Base-by-base conservation (phyloP, 768 basidiomycete species). In the Hortiboletus flavorubellus region DNA sequence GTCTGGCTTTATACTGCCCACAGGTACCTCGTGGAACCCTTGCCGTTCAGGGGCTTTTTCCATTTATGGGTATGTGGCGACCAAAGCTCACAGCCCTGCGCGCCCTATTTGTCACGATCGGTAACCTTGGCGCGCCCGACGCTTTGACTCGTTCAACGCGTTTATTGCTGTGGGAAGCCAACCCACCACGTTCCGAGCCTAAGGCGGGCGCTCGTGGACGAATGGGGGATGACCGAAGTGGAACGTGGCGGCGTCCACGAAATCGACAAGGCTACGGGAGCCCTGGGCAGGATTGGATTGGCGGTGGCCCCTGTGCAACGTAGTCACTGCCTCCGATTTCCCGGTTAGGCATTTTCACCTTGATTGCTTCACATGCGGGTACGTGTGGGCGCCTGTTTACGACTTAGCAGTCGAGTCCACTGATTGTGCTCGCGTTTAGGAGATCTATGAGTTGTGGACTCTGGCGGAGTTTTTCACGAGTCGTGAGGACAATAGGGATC, bases 41-140 rank as follows among this genome's bases (percentile, higher is more conserved):
- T 51, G 53, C 41, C n/a, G 34, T 14, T 58, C 65, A 67, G 65
- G 65, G 64, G 66, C 26, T 2, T 44, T 58, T 62, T 42, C 67
- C 54, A 57, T 62, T 64, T 72, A 42, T 49, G 59, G 58, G 14
- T 11, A 53, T 23, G 52, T 66, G 58, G 58, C 48, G 58, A 55
- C 18, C 29, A 18, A 56, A 49, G 49, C 26, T 29, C 56, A 67
- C 60, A 64, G 65, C 59, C 35, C 33, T 29, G 18, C 37, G 45
- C 52, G 41, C 55, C 54, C 23, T 38, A 12, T 39, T 39, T 16
- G 9, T 40, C 26, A 9, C 18, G 29, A 55, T 54, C 55, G 51
- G 46, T 15, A 40, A n/a, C 8, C 39, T 33, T 26, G 40, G 15
- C 26, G n/a, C 46, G 15, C 37, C 45, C 21, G 38, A 41, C 57